A percentile compares a stretch with the other conserved stretches of the same genome.
These are phyloP conservation scores for Ceratobasidium sp. DNA, from an alignment of 1,284 basidiomycete genomes.

Conservation along the genomic window DNA sequence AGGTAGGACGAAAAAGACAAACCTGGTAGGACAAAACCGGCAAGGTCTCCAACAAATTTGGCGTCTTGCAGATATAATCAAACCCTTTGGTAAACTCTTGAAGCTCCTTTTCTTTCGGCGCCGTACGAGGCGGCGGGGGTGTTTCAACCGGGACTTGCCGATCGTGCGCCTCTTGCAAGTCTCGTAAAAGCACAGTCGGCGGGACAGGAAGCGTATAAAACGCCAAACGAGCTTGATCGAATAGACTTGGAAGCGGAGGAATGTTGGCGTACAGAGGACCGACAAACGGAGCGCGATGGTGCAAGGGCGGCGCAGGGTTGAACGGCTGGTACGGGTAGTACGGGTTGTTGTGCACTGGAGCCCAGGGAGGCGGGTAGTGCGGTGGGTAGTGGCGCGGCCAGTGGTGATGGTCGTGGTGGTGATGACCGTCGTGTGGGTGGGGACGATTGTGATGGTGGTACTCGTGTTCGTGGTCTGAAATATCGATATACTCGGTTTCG, in stretches of 20 bases:
- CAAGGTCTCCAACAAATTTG: background rate
- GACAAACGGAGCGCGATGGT: background rate
- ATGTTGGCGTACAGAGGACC: constrained; percentile 13
- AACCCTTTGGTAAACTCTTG: background rate
- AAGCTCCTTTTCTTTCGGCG: background rate
- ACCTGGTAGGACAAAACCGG: constrained; percentile 14
- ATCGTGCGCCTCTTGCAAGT: constrained; percentile 17
- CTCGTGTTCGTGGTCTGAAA: background rate
- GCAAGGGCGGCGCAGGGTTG: background rate
- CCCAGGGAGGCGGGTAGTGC: background rate
- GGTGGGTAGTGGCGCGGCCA: background rate
- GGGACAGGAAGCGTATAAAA: constrained; percentile 12
- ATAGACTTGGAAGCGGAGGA: background rate
- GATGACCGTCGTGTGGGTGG: background rate
- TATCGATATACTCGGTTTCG: background rate
- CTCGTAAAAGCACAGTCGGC: constrained; percentile 1
- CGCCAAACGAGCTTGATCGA: background rate
- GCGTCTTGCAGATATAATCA: background rate
- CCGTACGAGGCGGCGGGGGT: background rate
- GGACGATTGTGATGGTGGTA: background rate
- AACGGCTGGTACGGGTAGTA: background rate
- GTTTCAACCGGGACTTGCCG: background rate
- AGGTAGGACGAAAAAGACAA: background rate
- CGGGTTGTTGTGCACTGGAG: background rate
- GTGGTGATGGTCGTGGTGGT: background rate